Base-by-base conservation (phyloP, 768 basidiomycete species). In the Rhizopogon salebrosus region DNA sequence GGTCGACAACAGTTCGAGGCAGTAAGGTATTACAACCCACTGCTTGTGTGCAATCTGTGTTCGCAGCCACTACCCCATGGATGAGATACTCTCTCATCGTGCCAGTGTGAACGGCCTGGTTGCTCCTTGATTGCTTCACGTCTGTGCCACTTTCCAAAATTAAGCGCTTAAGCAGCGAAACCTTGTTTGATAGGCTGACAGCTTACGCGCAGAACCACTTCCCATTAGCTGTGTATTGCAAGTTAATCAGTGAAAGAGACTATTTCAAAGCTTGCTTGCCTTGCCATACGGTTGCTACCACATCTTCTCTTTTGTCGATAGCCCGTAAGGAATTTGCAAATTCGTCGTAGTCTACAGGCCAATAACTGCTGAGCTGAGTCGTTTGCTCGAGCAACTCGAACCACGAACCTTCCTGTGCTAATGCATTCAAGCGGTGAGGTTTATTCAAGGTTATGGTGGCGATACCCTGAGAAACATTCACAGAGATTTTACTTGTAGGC, bases 131-230 rank as follows among this genome's bases (percentile, higher is more conserved):
- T n/a, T 58, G 60, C 59, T 72, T 78, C 13, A 85, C 80, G 59
- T 83, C 70, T 3, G 84, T 84, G 4, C 85, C 85, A 18, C 85
- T 87, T 56, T 34, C 27, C 35, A 48, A 40, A 22, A 31, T 26
- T 34, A 54, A 29, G 50, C 53, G 14, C 34, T 46, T 20, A 7
- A 42, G 35, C 16, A 48, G 29, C 18, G 41, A 45, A 27, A 27
- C 16, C 29, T 5, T 6, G 34, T 26, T 4, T 10, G n/a, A 14
- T 38, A n/a, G 23, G 38, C 43, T 52, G 38, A 29, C 4, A 16
- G 68, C 84, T 61, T 62, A 87, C 85, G 85, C 78, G 70, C 84
- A 88, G 65, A 88, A 87, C 84, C 84, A 87, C 55, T 73, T 78
- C 2, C 86, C 86, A 31, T 72, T 82, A 9, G 82, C 85, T 85